phyloP scores from a whole-genome alignment of 108 stramenopile genomes.

The Nitzschia inconspicua region DNA sequence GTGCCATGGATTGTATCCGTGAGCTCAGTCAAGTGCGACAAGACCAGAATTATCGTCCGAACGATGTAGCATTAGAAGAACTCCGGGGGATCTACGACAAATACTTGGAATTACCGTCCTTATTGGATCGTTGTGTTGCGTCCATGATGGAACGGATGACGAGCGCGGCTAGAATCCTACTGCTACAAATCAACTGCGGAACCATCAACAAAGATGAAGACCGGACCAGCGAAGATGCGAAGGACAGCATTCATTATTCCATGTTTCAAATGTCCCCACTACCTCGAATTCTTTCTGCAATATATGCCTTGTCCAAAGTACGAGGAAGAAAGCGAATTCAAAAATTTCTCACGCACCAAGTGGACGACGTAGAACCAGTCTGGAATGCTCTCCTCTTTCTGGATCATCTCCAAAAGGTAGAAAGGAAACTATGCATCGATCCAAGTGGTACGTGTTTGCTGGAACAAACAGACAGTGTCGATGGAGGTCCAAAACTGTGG shows the following conservation, averaged over 20 bases:
- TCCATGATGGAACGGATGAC: conserved; percentile 48
- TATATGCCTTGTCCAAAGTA: conserved; percentile 91
- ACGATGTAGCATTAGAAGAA: conserved; percentile 36
- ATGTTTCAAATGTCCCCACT: conserved; percentile 13
- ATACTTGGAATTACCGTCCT: conserved; percentile 92
- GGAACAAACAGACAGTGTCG: neutral
- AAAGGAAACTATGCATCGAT: conserved; percentile 13
- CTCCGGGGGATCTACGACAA: conserved; percentile 77
- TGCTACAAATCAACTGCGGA: neutral
- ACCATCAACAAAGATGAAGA: neutral
- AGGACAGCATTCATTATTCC: conserved; percentile 1
- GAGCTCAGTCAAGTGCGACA: neutral
- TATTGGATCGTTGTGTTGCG: conserved; percentile 83
- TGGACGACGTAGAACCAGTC: conserved; percentile 86
- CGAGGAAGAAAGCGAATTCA: conserved; percentile 88
- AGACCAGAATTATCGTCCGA: neutral
- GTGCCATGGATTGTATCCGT: conserved; percentile 13
- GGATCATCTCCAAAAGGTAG: neutral
- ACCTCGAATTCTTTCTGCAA: conserved; percentile 49
- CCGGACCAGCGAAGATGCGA: neutral
- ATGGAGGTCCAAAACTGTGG: conserved; percentile 62
- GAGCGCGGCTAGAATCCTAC: conserved; percentile 1
- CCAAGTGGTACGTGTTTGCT: neutral
- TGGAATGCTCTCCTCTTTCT: conserved; percentile 44
- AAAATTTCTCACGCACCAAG: conserved; percentile 89